Percentiles rank a stretch among this genome's conserved stretches.
phyloP scores from a whole-genome alignment of 2,329 filamentous ascomycete species.

The Colletotrichum costaricense region DNA sequence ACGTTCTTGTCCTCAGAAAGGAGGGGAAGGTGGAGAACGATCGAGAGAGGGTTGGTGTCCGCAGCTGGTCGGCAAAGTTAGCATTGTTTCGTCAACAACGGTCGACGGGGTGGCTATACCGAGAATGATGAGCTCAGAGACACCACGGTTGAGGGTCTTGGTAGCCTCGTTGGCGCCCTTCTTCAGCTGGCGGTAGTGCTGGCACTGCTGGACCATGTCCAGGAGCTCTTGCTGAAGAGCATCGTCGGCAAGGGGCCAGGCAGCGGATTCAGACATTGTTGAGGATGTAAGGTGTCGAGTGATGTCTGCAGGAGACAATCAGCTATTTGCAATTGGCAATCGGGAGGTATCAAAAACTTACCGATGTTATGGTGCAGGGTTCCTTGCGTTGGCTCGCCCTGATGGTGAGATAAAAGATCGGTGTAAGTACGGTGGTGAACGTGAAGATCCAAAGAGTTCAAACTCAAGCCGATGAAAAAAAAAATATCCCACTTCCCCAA shows the following conservation, averaged over 20 bases:
- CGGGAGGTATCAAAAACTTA: neutral
- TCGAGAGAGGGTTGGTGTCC: conserved; percentile 88
- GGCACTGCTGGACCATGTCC: conserved; percentile 80
- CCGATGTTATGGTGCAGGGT: conserved; percentile 54
- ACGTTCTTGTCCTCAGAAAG: conserved; percentile 85
- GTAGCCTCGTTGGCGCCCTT: conserved; percentile 75
- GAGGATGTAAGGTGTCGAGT: conserved; percentile 9
- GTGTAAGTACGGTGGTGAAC: conserved; percentile 10
- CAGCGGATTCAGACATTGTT: conserved; percentile 43
- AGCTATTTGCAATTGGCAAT: neutral
- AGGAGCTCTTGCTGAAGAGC: conserved; percentile 84
- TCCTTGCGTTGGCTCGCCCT: conserved; percentile 73
- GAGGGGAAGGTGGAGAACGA: conserved; percentile 89
- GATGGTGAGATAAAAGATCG: conserved; percentile 37
- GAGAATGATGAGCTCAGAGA: conserved; percentile 88
- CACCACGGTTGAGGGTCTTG: conserved; percentile 92
- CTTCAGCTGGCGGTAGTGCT: conserved; percentile 81
- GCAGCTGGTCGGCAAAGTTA: conserved; percentile 63
- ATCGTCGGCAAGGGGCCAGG: conserved; percentile 79
- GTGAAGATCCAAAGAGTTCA: conserved; percentile 14
- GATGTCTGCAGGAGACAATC: conserved; percentile 13
- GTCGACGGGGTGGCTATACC: neutral
- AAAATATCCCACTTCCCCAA: conserved; percentile 35
- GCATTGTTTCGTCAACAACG: neutral
- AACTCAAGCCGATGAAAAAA: conserved; percentile 31